Evolutionary conservation across 2,329 filamentous ascomycete species (phyloP), one percentile per base, ranked within the genome.

Genomic region (Neonectria ditissima): DNA sequence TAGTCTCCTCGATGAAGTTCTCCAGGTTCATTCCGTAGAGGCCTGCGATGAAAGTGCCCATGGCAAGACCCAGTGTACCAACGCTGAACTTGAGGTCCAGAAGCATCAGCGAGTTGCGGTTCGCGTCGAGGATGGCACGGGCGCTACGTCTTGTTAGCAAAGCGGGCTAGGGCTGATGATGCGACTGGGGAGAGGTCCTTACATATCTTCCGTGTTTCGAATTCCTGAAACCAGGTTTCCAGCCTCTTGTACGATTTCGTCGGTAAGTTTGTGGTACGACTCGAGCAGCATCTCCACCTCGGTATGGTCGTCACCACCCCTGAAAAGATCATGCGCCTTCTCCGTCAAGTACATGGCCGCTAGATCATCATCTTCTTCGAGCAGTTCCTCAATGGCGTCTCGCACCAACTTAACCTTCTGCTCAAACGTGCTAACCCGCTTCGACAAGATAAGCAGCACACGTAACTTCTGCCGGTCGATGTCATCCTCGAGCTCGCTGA

Each of bases 21-120:
- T 97, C 97, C 68, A 99, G 83, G 82, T 99, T 99, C 94, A 98
- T 98, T 72, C 96, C 96, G 84, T 98, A 99, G n/a, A 99, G 89
- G n/a, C 94, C 94, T 9, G 96, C 97, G 73, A 97, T 87, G 76
- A 98, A 97, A 53, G 96, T 97, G 59, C 96, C 96, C 76, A 94
- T 93, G 58, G 93, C 95, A 51, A 98, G 89, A n/a, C 94, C 94
- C 5, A 99, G 87, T 1, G 96, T 98, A 61, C 94, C 93, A 64
- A 99, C 94, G 76, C 92, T 96, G 81, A 98, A 97, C 77, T 97
- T 97, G 72, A 99, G 89, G 68, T 98, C 96, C 32, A 98, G 87
- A 18, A 99, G 86, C 96, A 99, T 99, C 69, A 99, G 92, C 9
- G 94, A 92, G 82, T 99, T 99, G 70, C 96, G 94, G 77, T 99